These are phyloP conservation scores for Escovopsis sp. DNA, from an alignment of 2,329 filamentous ascomycete genomes.

Conservation along the genomic window DNA sequence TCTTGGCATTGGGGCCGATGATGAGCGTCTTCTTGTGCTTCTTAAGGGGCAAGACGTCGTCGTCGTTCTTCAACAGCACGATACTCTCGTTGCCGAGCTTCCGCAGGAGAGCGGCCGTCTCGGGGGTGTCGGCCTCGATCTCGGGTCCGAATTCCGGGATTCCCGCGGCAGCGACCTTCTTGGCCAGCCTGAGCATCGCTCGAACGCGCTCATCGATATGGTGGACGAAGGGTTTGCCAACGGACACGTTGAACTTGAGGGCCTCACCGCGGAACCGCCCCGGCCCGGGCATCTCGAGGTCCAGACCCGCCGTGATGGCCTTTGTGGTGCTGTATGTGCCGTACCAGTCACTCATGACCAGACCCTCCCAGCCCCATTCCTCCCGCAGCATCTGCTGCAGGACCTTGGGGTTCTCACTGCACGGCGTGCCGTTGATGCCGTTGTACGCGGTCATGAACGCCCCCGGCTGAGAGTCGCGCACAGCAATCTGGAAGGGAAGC, in stretches of 20 bases:
- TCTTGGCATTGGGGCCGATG: constrained; percentile 42
- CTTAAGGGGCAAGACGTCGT: constrained; percentile 44
- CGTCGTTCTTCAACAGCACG: constrained; percentile 60
- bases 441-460: constrained; percentile 47
- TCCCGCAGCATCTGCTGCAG: constrained; percentile 35
- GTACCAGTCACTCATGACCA: constrained; percentile 47
- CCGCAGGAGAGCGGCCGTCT: constrained; percentile 49
- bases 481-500: constrained; percentile 41
- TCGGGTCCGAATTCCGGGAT: constrained; percentile 42
- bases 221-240: constrained; percentile 40
- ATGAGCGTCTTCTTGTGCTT: constrained; percentile 46
- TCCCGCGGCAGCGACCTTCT: constrained; percentile 36
- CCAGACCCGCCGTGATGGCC: constrained; percentile 35
- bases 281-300: constrained; percentile 47
- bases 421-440: constrained; percentile 41
- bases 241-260: constrained; percentile 36
- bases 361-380: constrained; percentile 43
- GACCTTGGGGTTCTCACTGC: constrained; percentile 37
- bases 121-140: constrained; percentile 39
- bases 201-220: constrained; percentile 44
- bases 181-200: constrained; percentile 43
- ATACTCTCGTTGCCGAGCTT: constrained; percentile 53
- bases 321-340: constrained; percentile 41
- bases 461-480: constrained; percentile 34
- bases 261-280: constrained; percentile 34